Percentiles rank a stretch among this genome's conserved stretches.
phyloP scores from a whole-genome alignment of 2,329 filamentous ascomycete species.

The Verticillium tricorpus region DNA sequence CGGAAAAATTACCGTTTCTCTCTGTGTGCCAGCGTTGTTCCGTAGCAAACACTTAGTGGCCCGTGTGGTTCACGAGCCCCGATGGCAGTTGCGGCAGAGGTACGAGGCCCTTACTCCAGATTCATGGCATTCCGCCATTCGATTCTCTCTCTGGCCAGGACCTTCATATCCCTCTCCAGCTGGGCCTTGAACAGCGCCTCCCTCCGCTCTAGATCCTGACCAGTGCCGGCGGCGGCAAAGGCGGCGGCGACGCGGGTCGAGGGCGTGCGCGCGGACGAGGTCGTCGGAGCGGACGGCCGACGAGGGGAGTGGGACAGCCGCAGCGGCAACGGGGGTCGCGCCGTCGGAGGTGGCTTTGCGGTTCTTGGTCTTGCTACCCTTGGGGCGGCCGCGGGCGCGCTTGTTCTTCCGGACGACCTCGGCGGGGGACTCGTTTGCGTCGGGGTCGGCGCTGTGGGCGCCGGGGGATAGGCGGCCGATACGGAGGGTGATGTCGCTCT shows the following conservation, averaged over 20 bases:
- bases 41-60: too few relatives aligned
- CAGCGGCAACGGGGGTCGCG: neutral
- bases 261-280: neutral
- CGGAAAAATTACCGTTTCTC: too few relatives aligned
- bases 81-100: too few relatives aligned
- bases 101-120: neutral
- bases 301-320: neutral
- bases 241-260: neutral
- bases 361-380: conserved; percentile 2
- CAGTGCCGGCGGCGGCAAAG: neutral
- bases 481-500: neutral
- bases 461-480: neutral
- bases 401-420: neutral
- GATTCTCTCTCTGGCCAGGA: neutral
- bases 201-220: neutral
- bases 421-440: neutral
- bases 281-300: neutral
- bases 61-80: too few relatives aligned
- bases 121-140: neutral
- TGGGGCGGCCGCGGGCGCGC: neutral
- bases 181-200: neutral
- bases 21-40: too few relatives aligned
- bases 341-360: neutral
- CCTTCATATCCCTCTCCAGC: neutral
- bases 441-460: neutral